These are phyloP conservation scores for Aphanomyces cochlioides DNA, from an alignment of 352 stramenopile species.

Conservation along the genomic window DNA sequence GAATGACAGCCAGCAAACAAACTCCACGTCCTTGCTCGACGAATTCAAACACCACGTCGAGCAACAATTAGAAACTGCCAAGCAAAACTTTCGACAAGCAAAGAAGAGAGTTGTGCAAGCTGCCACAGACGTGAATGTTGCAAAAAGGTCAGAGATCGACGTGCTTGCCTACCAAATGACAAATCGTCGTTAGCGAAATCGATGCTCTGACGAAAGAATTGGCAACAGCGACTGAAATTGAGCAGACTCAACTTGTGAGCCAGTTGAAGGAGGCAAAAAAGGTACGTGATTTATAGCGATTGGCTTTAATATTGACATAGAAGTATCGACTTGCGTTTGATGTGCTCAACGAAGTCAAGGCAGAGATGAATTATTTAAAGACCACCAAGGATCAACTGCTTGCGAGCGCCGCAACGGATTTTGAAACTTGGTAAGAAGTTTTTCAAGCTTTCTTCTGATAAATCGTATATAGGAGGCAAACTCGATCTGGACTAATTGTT, in stretches of 20 bases:
- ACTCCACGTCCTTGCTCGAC: conserved; percentile 51
- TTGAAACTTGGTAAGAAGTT: conserved; percentile 65
- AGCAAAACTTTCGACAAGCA: conserved; percentile 51
- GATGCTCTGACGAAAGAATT: conserved; percentile 18
- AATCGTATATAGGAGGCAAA: no score
- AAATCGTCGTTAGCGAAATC: conserved; percentile 16
- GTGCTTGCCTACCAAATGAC: not conserved
- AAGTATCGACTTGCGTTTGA: conserved; percentile 79
- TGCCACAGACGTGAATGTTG: conserved; percentile 50
- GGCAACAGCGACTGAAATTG: not conserved
- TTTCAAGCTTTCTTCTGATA: no score
- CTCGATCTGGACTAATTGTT: no score
- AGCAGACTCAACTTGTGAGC: not conserved
- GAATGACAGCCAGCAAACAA: not conserved
- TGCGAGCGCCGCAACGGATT: conserved; percentile 71
- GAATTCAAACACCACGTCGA: conserved; percentile 41
- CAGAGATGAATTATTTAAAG: conserved; percentile 59
- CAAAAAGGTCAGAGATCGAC: conserved; percentile 50
- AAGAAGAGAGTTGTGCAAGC: conserved; percentile 38
- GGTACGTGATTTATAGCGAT: not conserved
- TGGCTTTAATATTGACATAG: not conserved
- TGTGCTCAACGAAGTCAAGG: conserved; percentile 67
- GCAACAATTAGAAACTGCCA: conserved; percentile 55
- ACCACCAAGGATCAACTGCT: conserved; percentile 68
- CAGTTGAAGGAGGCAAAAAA: conserved; percentile 21